phyloP scores from a whole-genome alignment of 192 early-diverging fungal genomes.

The Backusella westeae region DNA sequence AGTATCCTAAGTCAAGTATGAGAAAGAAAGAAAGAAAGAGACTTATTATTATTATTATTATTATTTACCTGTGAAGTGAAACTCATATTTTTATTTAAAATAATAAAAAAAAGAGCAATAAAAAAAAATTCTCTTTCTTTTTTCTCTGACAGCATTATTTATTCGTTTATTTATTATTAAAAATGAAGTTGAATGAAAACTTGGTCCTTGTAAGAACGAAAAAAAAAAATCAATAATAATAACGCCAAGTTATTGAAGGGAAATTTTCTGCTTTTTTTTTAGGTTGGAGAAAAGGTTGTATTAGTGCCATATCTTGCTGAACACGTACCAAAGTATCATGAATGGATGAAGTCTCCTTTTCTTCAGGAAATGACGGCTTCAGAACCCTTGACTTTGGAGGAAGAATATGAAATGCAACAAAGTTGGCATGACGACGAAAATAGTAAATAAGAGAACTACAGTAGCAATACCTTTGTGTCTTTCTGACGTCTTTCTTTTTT shows the following conservation, averaged over 20 bases:
- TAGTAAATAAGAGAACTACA: conserved; percentile 40
- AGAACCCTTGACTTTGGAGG: conserved; percentile 87
- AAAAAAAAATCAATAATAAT: background rate
- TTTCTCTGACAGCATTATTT: background rate
- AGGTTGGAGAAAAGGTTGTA: conserved; percentile 60
- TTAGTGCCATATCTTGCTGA: conserved; percentile 85
- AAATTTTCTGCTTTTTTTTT: background rate
- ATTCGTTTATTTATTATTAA: background rate
- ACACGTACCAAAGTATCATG: conserved; percentile 89
- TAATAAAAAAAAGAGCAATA: background rate
- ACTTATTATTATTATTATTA: too few species aligned
- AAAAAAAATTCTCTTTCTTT: conserved; percentile 8
- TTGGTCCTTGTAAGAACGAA: conserved; percentile 27
- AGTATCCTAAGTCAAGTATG: conserved; percentile 10
- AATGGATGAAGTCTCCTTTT: conserved; percentile 93
- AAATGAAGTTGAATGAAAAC: conserved; percentile 33
- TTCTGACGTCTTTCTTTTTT: too few species aligned
- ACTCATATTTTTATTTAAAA: conserved; percentile 5
- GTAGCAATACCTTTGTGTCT: too few species aligned
- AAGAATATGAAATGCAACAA: conserved; percentile 94
- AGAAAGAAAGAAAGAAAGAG: too few species aligned
- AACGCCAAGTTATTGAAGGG: background rate
- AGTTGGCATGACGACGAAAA: conserved; percentile 85
- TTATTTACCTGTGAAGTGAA: background rate
- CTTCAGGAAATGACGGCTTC: conserved; percentile 95